Base-by-base conservation (phyloP, 2,329 filamentous ascomycete species). In the Fusarium fracticaudum region DNA sequence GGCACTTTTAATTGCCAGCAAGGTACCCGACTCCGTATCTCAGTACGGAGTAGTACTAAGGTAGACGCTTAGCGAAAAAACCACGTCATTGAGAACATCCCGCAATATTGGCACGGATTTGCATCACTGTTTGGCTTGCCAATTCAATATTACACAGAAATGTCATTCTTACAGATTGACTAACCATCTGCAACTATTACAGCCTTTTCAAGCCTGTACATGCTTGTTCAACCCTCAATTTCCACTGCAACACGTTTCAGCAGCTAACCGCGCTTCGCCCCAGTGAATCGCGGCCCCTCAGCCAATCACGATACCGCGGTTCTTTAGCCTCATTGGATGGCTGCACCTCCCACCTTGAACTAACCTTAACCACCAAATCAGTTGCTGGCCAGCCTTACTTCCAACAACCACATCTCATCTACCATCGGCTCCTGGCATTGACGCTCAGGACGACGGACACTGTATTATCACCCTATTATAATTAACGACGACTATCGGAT, bases 331-430 rank as follows among this genome's bases (percentile, higher is more conserved):
- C 57, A 76, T 61, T 63, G 37, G 37, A 55, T 55, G 37, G 55
- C 63, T 74, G 69, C 69, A 64, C 66, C 73, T 78, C 77, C 76
- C 77, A 77, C 72, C 64, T 77, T 64, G 67, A 69, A 64, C 67
- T 35, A 40, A 60, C 35, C 57, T 50, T 67, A 43, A 75, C 69
- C 73, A 73, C 53, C 75, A 76, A 62, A 69, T 55, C 35, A 68
- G 66, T 64, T 64, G 59, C 63, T 70, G 58, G 64, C 60, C 70
- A 71, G 72, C 61, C 53, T 63, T 61, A 51, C 58, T 60, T 71
- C 66, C 67, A 51, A 55, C 69, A 75, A 77, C 73, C 73, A 45
- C 62, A 69, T 71, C 57, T 73, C 74, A 71, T 71, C 74, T 66
- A 55, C 70, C 67, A 69, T 24, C 41, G 63, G 47, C 55, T 55